Evolutionary conservation across 2,329 filamentous ascomycete species (phyloP).

Genomic region (Nigrospora osmanthi): DNA sequence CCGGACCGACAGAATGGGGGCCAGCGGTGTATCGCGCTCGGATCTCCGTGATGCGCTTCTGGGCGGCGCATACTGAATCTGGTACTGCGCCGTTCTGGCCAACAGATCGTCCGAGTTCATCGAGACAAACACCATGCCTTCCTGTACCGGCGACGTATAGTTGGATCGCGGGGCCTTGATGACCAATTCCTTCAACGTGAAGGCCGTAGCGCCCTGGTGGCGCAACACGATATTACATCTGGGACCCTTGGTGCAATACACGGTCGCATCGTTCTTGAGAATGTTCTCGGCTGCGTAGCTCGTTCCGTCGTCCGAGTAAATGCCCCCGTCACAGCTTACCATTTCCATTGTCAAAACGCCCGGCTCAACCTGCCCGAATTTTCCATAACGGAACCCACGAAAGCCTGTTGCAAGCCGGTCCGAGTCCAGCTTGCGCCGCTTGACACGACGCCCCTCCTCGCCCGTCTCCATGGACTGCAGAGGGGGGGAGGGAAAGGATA

Average conservation of each 20-base stretch:
- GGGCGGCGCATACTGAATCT: slow-evolving; percentile 54
- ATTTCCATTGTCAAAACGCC: slow-evolving; percentile 81
- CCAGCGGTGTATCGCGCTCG: slow-evolving; percentile 18
- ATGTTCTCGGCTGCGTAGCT: slow-evolving; percentile 71
- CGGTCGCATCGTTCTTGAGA: slow-evolving; percentile 70
- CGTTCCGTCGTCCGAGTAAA: slow-evolving; percentile 52
- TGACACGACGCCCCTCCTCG: slow-evolving; percentile 40
- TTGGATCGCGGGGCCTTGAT: slow-evolving; percentile 78
- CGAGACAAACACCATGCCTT: slow-evolving; percentile 86
- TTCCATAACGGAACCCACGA: slow-evolving; percentile 69
- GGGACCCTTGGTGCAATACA: slow-evolving; percentile 86
- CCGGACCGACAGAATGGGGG: slow-evolving; percentile 40
- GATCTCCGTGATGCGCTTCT: slow-evolving; percentile 12
- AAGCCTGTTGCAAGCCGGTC: slow-evolving; percentile 44
- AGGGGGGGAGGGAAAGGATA: slow-evolving; percentile 15
- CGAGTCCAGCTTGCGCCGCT: slow-evolving; percentile 64
- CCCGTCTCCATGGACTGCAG: slow-evolving; percentile 13
- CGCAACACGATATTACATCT: slow-evolving; percentile 80
- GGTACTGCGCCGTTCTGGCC: slow-evolving; percentile 64
- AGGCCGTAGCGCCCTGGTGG: slow-evolving; percentile 73
- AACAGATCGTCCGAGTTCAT: slow-evolving; percentile 77
- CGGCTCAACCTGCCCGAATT: slow-evolving; percentile 78
- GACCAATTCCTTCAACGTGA: slow-evolving; percentile 76
- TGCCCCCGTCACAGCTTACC: slow-evolving; percentile 79
- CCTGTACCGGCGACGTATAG: slow-evolving; percentile 84